Percentiles rank a stretch among this genome's conserved stretches.
These are phyloP conservation scores for Stephanodiscus triporus DNA, from an alignment of 108 stramenopile genomes.

Conservation along the genomic window DNA sequence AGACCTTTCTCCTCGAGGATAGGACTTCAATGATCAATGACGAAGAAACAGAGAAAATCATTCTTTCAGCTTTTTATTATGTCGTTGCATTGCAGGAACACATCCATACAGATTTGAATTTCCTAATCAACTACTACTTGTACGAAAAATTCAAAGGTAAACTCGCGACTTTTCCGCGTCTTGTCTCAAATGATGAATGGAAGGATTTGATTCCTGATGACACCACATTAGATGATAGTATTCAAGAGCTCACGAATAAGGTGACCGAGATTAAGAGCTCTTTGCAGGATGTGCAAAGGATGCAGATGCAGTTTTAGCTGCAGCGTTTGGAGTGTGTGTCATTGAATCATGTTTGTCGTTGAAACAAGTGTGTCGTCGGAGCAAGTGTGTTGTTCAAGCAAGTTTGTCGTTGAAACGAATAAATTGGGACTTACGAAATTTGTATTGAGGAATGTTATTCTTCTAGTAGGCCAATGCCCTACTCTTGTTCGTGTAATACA, in stretches of 20 bases:
- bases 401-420: neutral
- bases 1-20: constrained; percentile 60
- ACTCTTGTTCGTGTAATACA: no score
- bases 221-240: constrained; percentile 29
- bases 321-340: neutral
- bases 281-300: constrained; percentile 54
- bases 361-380: no score
- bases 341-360: neutral
- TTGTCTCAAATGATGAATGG: constrained; percentile 52
- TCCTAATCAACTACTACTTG: constrained; percentile 67
- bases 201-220: constrained; percentile 46
- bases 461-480: no score
- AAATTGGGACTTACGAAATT: neutral
- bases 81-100: constrained; percentile 59
- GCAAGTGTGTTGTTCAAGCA: no score
- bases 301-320: constrained; percentile 46
- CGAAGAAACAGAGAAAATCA: constrained; percentile 62
- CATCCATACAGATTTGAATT: constrained; percentile 54
- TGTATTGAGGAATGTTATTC: no score
- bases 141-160: constrained; percentile 63
- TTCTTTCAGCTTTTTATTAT: constrained; percentile 61
- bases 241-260: constrained; percentile 47
- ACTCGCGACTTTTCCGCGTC: constrained; percentile 40
- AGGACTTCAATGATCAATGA: constrained; percentile 68
- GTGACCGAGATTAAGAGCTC: constrained; percentile 52